phyloP scores from a whole-genome alignment of 2,329 filamentous ascomycete species.

The Metarhizium robertsii region DNA sequence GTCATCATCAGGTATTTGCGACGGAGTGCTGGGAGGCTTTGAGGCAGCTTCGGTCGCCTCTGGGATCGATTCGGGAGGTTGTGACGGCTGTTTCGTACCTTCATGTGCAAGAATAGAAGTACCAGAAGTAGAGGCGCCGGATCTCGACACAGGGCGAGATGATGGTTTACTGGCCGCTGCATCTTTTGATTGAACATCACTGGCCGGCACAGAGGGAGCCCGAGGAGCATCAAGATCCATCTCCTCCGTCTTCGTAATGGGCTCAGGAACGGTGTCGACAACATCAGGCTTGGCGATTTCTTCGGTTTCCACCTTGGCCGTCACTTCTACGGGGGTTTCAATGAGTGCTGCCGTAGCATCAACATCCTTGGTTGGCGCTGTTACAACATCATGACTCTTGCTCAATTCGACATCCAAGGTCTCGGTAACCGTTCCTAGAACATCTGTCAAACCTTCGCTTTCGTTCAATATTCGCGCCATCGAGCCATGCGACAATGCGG shows the following conservation, averaged over 20 bases:
- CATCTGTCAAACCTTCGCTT: constrained; percentile 30
- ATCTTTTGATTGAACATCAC: constrained; percentile 2
- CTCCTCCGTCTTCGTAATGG: constrained; percentile 27
- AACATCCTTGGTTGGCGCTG: neutral
- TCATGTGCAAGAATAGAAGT: neutral
- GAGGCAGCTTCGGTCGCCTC: constrained; percentile 21
- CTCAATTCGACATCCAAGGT: constrained; percentile 5
- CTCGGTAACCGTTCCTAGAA: constrained; percentile 27
- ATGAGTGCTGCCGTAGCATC: neutral
- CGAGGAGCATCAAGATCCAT: constrained; percentile 27
- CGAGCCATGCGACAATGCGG: constrained; percentile 37
- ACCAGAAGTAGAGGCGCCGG: neutral
- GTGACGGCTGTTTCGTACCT: neutral
- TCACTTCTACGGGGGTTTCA: neutral
- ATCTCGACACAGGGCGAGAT: constrained; percentile 4
- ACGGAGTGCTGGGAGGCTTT: constrained; percentile 36
- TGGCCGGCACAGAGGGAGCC: neutral
- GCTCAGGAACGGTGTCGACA: constrained; percentile 4
- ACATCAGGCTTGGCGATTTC: neutral
- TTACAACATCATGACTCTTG: neutral
- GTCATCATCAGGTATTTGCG: constrained; percentile 38
- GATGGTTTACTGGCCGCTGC: neutral
- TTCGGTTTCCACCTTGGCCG: constrained; percentile 2
- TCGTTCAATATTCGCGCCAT: constrained; percentile 38
- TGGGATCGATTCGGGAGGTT: constrained; percentile 3